These are phyloP conservation scores for Phytophthora meadii DNA, from an alignment of 352 stramenopile species.

Conservation along the genomic window DNA sequence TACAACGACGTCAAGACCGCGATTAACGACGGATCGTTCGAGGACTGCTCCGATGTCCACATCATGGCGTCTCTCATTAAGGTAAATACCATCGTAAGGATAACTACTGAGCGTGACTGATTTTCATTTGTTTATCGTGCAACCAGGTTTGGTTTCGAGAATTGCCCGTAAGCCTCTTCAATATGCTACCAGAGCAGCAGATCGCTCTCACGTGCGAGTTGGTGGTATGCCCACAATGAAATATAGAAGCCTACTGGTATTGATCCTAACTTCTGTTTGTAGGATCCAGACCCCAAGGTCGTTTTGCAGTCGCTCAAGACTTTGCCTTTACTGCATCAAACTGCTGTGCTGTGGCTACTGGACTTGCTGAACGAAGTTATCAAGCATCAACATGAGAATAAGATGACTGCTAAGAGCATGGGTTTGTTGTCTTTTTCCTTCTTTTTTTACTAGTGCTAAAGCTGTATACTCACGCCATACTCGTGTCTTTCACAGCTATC, in stretches of 20 bases:
- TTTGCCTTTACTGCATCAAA: conserved; percentile 49
- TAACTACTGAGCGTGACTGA: neutral
- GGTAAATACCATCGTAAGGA: conserved; percentile 27
- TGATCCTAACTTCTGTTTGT: neutral
- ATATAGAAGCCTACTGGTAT: too few species aligned
- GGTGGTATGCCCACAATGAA: conserved; percentile 33
- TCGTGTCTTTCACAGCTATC: conserved; percentile 51
- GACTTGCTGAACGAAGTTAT: conserved; percentile 76
- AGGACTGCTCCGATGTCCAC: conserved; percentile 71
- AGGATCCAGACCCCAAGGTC: conserved; percentile 40
- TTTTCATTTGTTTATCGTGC: conserved; percentile 1
- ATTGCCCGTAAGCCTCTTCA: conserved; percentile 76
- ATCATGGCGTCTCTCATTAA: conserved; percentile 89
- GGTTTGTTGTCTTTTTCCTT: conserved; percentile 30
- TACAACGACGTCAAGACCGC: conserved; percentile 62
- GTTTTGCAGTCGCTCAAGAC: conserved; percentile 45
- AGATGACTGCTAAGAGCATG: conserved; percentile 86
- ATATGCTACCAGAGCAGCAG: conserved; percentile 63
- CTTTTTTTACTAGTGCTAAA: neutral
- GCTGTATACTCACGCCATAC: neutral
- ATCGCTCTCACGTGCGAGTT: conserved; percentile 62
- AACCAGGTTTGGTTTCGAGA: conserved; percentile 81
- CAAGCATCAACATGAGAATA: conserved; percentile 65
- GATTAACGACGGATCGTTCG: conserved; percentile 76
- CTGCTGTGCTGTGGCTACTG: conserved; percentile 74